Evolutionary conservation across 2,329 filamentous ascomycete genomes (phyloP).

Genomic region (Arthrobotrys pseudoclavata): DNA sequence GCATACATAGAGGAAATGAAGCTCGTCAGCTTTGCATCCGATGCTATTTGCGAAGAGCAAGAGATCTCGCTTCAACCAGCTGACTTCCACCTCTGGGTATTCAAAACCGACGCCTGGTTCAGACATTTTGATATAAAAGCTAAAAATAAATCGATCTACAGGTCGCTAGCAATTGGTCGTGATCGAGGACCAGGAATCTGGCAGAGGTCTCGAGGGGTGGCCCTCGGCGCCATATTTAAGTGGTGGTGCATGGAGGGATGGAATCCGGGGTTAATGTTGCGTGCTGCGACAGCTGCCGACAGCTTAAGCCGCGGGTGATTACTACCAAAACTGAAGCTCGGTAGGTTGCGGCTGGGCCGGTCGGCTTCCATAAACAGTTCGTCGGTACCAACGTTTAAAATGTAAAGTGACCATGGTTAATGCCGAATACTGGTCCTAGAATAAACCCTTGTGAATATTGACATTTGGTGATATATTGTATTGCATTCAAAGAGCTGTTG

Average conservation of each 20-base stretch:
- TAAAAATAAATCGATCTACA: neutral
- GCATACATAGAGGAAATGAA: conserved; percentile 90
- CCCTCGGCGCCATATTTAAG: conserved; percentile 18
- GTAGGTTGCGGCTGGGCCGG: conserved; percentile 35
- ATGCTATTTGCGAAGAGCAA: conserved; percentile 93
- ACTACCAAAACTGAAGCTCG: conserved; percentile 4
- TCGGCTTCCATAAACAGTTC: conserved; percentile 7
- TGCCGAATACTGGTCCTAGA: conserved; percentile 3
- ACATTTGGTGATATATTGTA: neutral
- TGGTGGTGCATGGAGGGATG: neutral
- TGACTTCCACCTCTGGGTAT: conserved; percentile 80
- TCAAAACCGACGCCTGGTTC: conserved; percentile 72
- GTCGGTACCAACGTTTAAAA: neutral
- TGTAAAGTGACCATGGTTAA: neutral
- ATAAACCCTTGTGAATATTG: conserved; percentile 11
- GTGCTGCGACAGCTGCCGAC: conserved; percentile 27
- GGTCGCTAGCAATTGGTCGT: too few relatives aligned
- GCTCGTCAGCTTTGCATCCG: conserved; percentile 84
- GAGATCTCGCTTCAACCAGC: conserved; percentile 89
- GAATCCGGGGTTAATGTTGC: conserved; percentile 22
- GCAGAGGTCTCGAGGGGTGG: neutral
- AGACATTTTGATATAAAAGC: conserved; percentile 14
- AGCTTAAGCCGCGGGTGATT: conserved; percentile 46
- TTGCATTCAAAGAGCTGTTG: too few relatives aligned
- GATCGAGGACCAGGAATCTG: too few relatives aligned